Evolutionary conservation across 139 green algal genomes (phyloP).

Genomic region (Pleodorina starrii): DNA sequence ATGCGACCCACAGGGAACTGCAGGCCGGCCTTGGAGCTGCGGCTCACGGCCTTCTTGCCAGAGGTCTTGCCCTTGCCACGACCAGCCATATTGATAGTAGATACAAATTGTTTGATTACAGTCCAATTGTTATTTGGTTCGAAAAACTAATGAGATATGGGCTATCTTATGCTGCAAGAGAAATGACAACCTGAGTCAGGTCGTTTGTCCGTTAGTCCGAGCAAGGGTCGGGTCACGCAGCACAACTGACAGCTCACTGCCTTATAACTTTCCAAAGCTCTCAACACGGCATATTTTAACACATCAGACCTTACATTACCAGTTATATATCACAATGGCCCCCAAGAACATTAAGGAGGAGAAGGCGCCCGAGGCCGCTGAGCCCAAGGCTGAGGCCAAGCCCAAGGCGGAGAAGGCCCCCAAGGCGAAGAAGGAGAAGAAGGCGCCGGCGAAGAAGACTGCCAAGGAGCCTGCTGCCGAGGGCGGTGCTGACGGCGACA

Average conservation of each 20-base stretch:
- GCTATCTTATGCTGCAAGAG: neutral
- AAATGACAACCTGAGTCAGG: neutral
- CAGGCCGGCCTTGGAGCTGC: slow-evolving; percentile 90
- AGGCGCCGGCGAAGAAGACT: slow-evolving; percentile 4
- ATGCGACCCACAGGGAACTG: slow-evolving; percentile 92
- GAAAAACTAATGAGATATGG: neutral
- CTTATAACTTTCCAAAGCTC: neutral
- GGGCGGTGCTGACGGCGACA: neutral
- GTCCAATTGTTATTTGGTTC: neutral
- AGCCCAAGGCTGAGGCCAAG: slow-evolving; percentile 17
- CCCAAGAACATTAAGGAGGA: slow-evolving; percentile 8
- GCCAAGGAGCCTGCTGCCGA: neutral
- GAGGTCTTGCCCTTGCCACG: slow-evolving; percentile 33
- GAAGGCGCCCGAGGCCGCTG: slow-evolving; percentile 7
- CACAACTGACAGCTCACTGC: neutral
- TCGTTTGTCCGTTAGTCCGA: neutral
- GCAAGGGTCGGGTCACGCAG: neutral
- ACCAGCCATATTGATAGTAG: slow-evolving; percentile 31
- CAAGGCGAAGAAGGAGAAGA: slow-evolving; percentile 37
- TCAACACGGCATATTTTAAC: neutral
- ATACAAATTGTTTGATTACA: neutral
- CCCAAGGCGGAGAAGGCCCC: neutral
- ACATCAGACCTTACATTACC: neutral
- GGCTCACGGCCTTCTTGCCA: slow-evolving; percentile 69
- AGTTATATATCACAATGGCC: neutral